Evolutionary conservation across 345 rosid genomes (phyloP).

Genomic region (Anacardium occidentale): DNA sequence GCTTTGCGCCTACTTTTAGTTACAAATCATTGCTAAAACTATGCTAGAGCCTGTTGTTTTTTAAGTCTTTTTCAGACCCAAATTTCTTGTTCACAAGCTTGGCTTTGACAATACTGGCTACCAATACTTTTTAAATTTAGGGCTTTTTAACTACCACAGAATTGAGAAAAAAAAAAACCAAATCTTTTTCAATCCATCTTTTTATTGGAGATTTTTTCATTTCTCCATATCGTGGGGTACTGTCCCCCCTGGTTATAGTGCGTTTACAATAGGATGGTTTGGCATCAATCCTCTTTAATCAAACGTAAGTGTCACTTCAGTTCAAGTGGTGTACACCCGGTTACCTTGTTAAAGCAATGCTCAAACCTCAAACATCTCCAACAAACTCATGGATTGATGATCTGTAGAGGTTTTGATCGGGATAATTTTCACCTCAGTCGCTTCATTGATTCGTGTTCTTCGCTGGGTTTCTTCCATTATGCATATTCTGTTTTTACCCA

Average conservation of each 20-base stretch:
- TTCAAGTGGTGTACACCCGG: not conserved
- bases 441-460: slow-evolving; percentile 48
- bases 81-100: no score
- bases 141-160: no score
- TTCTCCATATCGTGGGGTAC: no score
- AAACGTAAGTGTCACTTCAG: not conserved
- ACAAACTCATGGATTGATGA: slow-evolving; percentile 51
- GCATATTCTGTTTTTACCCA: slow-evolving; percentile 46
- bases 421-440: slow-evolving; percentile 41
- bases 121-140: no score
- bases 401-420: slow-evolving; percentile 38
- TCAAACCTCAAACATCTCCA: slow-evolving; percentile 41
- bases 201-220: no score
- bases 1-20: slow-evolving; percentile 2
- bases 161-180: no score
- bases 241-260: no score
- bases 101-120: no score
- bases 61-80: not conserved
- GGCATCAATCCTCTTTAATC: not conserved
- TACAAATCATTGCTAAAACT: not conserved
- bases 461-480: slow-evolving; percentile 48
- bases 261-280: not conserved
- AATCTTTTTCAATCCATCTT: no score
- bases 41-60: not conserved
- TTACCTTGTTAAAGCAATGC: slow-evolving; percentile 32